Base-by-base conservation (phyloP, 1,139 yeast species). In the Kodamaea alishanica region DNA sequence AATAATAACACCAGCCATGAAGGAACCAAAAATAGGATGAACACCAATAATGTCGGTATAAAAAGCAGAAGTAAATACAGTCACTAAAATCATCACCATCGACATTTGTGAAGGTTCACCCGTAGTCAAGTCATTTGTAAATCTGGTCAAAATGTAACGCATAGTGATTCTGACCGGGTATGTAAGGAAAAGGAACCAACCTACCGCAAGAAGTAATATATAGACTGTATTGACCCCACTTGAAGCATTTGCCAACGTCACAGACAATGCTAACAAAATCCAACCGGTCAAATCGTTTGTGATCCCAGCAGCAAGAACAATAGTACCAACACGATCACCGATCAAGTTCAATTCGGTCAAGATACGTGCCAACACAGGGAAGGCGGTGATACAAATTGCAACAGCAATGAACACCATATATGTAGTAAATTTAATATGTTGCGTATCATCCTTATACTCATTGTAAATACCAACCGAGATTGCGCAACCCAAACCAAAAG, bases 11-110 rank as follows among this genome's bases (percentile, higher is more conserved):
- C 95, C 95, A 8, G 81, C 79, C 61, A 85, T 72, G 55, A 84
- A 84, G 0, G 92, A 90, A 30, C 94, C 95, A 57, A 85, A 85
- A 52, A 85, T 84, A 0, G 88, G 81, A 56, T 82, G 89, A 8
- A 84, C 90, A 2, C 94, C 94, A 46, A 84, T 81, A 41, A 84
- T 81, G 56, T 84, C 89, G 2, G 94, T 85, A 58, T 76, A 83
- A 60, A 84, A 85, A 1, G 94, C 77, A 2, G 90, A 82, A 4
- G 75, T 61, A 46, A 84, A 77, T 44, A 79, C 81, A 45, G 76
- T 51, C 10, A 77, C 52, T 35, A 84, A 53, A 28, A 84, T 77
- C 29, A 77, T 54, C 54, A 81, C 63, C 50, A 83, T 79, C 39
- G 81, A 77, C 30, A 75, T 50, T 42, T 84, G 83, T 1, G 86